Conservation (phyloP, 192 early-diverging fungal genomes). For the Podila minutissima region DNA sequence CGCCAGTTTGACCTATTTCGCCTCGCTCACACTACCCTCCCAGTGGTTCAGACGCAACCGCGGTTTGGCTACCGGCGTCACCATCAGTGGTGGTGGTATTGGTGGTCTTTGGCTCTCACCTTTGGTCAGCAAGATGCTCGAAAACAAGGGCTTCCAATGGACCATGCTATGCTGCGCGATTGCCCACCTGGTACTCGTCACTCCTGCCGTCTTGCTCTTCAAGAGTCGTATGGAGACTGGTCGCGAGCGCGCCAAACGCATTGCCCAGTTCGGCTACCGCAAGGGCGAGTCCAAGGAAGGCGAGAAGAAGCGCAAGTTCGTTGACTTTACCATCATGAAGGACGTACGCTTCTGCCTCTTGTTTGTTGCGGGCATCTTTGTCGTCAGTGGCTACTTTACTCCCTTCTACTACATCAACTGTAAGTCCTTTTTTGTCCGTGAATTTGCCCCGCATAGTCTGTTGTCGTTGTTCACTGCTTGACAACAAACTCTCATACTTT, state of each 20-base stretch:
- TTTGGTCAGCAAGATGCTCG: not conserved
- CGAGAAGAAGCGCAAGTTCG: constrained; percentile 35
- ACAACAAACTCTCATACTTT: not conserved
- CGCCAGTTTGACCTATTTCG: constrained; percentile 56
- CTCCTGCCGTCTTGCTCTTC: constrained; percentile 25
- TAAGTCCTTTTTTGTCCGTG: constrained; percentile 22
- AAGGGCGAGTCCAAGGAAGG: constrained; percentile 32
- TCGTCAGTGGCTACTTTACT: constrained; percentile 33
- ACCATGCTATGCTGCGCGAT: constrained; percentile 60
- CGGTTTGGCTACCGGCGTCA: constrained; percentile 63
- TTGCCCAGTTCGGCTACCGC: constrained; percentile 21
- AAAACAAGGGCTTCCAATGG: not conserved
- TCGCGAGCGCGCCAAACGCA: constrained; percentile 26
- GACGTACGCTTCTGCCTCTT: constrained; percentile 22
- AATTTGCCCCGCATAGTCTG: not conserved
- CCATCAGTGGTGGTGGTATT: not conserved
- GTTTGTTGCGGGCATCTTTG: constrained; percentile 47
- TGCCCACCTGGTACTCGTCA: constrained; percentile 54
- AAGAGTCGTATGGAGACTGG: constrained; percentile 28
- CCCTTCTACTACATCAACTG: constrained; percentile 39
- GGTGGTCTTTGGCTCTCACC: not conserved
- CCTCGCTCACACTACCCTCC: constrained; percentile 62
- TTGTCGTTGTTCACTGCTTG: not conserved
- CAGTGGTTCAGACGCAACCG: constrained; percentile 67
- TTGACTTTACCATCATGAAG: constrained; percentile 43